Evolutionary conservation across 768 basidiomycete genomes (phyloP).

Genomic region (Cantharellus anzutake): DNA sequence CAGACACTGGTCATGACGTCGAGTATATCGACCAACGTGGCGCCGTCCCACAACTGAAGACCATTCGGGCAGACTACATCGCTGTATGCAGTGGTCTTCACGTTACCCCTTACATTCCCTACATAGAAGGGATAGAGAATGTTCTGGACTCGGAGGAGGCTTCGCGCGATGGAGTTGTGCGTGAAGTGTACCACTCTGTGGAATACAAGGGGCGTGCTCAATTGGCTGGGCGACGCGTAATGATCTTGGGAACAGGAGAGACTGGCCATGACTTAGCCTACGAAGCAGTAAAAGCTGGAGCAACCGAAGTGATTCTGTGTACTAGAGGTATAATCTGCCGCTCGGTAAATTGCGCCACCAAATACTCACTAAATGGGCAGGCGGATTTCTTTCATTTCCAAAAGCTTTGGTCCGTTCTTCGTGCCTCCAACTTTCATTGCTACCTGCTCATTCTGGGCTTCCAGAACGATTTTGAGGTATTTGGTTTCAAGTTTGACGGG

Average conservation of each 20-base stretch:
- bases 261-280: slow-evolving; percentile 41
- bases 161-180: slow-evolving; percentile 10
- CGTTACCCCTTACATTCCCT: slow-evolving; percentile 31
- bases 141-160: slow-evolving; percentile 13
- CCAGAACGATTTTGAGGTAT: slow-evolving; percentile 35
- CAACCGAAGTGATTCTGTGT: slow-evolving; percentile 33
- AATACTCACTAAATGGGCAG: not conserved
- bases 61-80: slow-evolving; percentile 17
- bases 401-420: slow-evolving; percentile 26
- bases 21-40: slow-evolving; percentile 15
- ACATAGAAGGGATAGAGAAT: slow-evolving; percentile 29
- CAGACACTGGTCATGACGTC: slow-evolving; percentile 18
- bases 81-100: slow-evolving; percentile 39
- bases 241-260: slow-evolving; percentile 42
- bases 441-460: not conserved
- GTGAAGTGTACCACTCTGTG: slow-evolving; percentile 28
- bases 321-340: slow-evolving; percentile 26
- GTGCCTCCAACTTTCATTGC: not conserved
- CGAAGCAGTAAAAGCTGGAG: slow-evolving; percentile 26
- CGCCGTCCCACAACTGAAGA: slow-evolving; percentile 3
- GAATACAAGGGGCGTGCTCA: slow-evolving; percentile 31
- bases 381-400: slow-evolving; percentile 36
- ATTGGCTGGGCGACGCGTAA: slow-evolving; percentile 26
- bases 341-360: not conserved
- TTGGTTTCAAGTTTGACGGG: slow-evolving; percentile 29